phyloP scores from a whole-genome alignment of 2,329 filamentous ascomycete genomes.

The Talaromyces sp. region DNA sequence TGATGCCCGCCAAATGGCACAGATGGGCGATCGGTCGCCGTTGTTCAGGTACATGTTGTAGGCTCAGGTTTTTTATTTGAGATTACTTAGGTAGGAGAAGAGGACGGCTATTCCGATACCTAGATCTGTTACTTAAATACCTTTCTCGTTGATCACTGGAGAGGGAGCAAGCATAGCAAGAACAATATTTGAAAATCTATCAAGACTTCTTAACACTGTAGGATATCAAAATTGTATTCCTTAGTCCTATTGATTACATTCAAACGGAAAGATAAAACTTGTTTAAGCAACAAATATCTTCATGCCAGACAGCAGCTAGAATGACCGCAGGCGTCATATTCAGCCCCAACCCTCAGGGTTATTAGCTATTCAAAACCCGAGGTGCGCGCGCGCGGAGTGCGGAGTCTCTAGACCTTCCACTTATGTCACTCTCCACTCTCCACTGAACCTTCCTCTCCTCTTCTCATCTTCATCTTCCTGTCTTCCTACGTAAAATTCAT shows the following conservation, averaged over 20 bases:
- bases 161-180: not conserved
- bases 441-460: not conserved
- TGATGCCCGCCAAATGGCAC: conserved; percentile 54
- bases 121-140: too few relatives aligned
- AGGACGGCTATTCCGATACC: too few relatives aligned
- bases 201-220: not conserved
- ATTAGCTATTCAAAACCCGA: too few relatives aligned
- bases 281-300: not conserved
- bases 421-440: not conserved
- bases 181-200: not conserved
- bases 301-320: not conserved
- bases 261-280: not conserved
- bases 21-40: conserved; percentile 58
- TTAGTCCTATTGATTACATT: not conserved
- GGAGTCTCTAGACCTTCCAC: not conserved
- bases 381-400: not conserved
- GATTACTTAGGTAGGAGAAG: not conserved
- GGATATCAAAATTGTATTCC: not conserved
- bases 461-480: not conserved
- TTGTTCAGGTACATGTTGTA: conserved; percentile 61
- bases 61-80: not conserved
- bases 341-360: too few relatives aligned
- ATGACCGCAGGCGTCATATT: not conserved
- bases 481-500: not conserved
- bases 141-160: too few relatives aligned